Conservation (phyloP, 2,329 filamentous ascomycete species). For the Xenoacremonium recifei region DNA sequence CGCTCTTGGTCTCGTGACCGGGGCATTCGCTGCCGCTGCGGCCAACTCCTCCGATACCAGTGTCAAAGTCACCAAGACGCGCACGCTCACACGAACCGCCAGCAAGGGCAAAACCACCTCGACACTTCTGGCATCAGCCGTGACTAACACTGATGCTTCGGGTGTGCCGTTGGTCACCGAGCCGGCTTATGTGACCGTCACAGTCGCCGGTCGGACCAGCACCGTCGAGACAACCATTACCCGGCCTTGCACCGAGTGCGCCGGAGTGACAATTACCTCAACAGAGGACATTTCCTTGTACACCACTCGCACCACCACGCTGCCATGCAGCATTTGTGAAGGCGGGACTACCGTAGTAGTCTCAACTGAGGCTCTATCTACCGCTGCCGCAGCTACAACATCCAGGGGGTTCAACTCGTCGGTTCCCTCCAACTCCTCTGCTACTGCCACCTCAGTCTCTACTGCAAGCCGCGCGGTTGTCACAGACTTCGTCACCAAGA, state of each 20-base stretch:
- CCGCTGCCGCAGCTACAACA: no score
- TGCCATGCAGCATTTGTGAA: neutral
- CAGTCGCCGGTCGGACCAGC: constrained; percentile 15
- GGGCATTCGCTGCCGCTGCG: constrained; percentile 19
- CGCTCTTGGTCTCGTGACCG: constrained; percentile 22
- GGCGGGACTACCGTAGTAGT: neutral
- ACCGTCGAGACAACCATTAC: constrained; percentile 18
- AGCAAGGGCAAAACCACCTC: constrained; percentile 1
- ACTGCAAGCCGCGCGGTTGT: no score
- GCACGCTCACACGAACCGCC: constrained; percentile 8
- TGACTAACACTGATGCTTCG: neutral
- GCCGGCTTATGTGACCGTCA: constrained; percentile 12
- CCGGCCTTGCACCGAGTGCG: constrained; percentile 16
- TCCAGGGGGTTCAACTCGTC: no score
- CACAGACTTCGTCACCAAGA: no score
- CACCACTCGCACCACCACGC: neutral
- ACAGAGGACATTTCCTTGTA: no score
- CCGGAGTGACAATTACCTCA: no score
- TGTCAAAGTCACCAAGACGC: constrained; percentile 13
- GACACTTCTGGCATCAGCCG: constrained; percentile 6
- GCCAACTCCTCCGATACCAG: constrained; percentile 15
- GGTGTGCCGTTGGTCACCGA: constrained; percentile 11
- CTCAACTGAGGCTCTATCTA: neutral
- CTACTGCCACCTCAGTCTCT: no score
- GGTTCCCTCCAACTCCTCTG: no score